A percentile compares a stretch with the other conserved stretches of the same genome.
phyloP scores from a whole-genome alignment of 106 monocot genomes.

The Triglochin maritima region DNA sequence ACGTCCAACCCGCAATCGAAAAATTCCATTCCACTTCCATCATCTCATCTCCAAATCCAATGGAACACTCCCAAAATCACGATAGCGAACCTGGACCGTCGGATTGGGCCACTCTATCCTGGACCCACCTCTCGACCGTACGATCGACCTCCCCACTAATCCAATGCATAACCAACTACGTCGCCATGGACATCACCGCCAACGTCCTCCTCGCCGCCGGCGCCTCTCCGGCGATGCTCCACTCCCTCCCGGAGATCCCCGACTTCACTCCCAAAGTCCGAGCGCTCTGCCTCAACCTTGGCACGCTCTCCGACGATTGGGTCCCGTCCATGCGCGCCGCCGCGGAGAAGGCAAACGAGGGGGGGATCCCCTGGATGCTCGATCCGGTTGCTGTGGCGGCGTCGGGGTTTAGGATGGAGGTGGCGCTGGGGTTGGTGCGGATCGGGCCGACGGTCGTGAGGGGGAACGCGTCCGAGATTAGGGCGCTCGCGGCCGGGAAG shows the following conservation, averaged over 20 bases:
- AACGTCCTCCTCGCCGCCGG: slow-evolving; percentile 80
- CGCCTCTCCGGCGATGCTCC: slow-evolving; percentile 92
- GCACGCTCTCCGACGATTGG: slow-evolving; percentile 65
- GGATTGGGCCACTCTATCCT: slow-evolving; percentile 4
- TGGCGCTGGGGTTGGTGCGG: slow-evolving; percentile 34
- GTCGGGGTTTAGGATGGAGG: slow-evolving; percentile 61
- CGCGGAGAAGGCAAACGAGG: slow-evolving; percentile 26
- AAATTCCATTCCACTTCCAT: too few species aligned
- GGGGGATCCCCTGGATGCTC: slow-evolving; percentile 67
- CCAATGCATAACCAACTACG: slow-evolving; percentile 90
- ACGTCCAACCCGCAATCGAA: too few species aligned
- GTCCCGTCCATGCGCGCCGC: slow-evolving; percentile 65
- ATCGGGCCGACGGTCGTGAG: slow-evolving; percentile 51
- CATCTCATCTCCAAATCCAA: too few species aligned
- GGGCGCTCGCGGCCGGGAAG: slow-evolving; percentile 41
- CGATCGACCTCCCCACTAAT: slow-evolving; percentile 50
- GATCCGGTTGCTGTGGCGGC: slow-evolving; percentile 85
- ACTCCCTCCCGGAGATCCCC: slow-evolving; percentile 49
- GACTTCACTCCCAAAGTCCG: slow-evolving; percentile 72
- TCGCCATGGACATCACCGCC: slow-evolving; percentile 88
- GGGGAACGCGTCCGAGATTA: slow-evolving; percentile 81
- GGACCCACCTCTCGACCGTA: slow-evolving; percentile 41
- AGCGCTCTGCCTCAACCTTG: slow-evolving; percentile 66
- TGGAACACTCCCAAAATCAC: too few species aligned
- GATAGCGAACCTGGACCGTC: too few species aligned